Evolutionary conservation across 371 early-diverging fungal species (phyloP).

Genomic region (Mucor mucedo): DNA sequence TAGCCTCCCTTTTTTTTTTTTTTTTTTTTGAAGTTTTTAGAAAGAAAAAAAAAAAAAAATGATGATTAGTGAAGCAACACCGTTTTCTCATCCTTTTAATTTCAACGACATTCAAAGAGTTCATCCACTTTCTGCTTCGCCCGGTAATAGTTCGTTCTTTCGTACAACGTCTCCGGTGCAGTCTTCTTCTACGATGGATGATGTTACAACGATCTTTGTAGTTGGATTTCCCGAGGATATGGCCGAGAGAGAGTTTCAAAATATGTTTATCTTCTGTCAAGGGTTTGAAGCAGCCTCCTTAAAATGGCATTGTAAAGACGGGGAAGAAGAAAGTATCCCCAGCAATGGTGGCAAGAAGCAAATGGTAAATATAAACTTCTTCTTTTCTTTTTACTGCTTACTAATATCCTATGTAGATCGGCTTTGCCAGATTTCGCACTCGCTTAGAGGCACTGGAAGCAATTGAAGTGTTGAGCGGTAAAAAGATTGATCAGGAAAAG

Average conservation of each 20-base stretch:
- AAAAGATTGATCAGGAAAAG: conserved; percentile 85
- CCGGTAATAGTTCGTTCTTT: conserved; percentile 19
- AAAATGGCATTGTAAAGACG: conserved; percentile 76
- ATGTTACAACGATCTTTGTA: conserved; percentile 93
- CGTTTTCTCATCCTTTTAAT: conserved; percentile 30
- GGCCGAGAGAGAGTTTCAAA: conserved; percentile 94
- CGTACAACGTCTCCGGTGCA: conserved; percentile 25
- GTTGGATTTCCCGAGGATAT: conserved; percentile 97
- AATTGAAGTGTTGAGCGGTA: conserved; percentile 83
- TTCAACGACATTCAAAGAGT: conserved; percentile 33
- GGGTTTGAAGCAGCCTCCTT: conserved; percentile 95
- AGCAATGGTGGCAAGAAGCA: conserved; percentile 64
- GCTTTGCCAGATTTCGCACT: conserved; percentile 93
- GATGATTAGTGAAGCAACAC: conserved; percentile 38
- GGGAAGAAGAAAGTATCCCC: conserved; percentile 54
- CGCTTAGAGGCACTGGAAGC: conserved; percentile 88
- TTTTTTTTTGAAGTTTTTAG: not conserved
- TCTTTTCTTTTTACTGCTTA: not conserved
- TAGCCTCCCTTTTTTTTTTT: not conserved
- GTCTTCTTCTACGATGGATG: conserved; percentile 40
- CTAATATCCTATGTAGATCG: conserved; percentile 62
- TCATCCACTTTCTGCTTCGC: conserved; percentile 32
- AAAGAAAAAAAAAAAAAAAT: conserved; percentile 15
- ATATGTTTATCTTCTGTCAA: conserved; percentile 93
- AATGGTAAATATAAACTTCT: conserved; percentile 66